Conservation (phyloP, 2,329 filamentous ascomycete genomes). For the Thelonectria olida region DNA sequence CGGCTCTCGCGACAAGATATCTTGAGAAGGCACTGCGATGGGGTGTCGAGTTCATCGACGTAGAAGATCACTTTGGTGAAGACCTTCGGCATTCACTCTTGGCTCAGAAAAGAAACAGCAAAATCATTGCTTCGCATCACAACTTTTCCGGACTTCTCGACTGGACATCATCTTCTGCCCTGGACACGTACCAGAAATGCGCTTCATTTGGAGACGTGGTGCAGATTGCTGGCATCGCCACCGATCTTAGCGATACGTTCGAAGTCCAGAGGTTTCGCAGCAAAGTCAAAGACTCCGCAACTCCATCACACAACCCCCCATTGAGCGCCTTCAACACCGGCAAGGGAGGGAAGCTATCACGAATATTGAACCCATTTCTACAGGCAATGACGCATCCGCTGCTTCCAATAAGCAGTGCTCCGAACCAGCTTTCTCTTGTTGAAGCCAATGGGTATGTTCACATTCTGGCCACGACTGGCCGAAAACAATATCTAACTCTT, state of each 20-base stretch:
- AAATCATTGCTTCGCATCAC: constrained; percentile 23
- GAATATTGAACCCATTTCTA: constrained; percentile 24
- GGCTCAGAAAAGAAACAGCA: constrained; percentile 1
- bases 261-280: constrained; percentile 18
- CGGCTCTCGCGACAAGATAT: constrained; percentile 1
- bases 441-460: constrained; percentile 23
- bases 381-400: constrained; percentile 23
- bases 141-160: constrained; percentile 19
- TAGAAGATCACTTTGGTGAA: constrained; percentile 13
- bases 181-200: constrained; percentile 4
- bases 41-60: constrained; percentile 25
- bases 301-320: not conserved
- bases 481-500: not conserved
- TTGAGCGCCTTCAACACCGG: constrained; percentile 22
- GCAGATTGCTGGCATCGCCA: constrained; percentile 22
- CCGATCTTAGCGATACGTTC: constrained; percentile 15
- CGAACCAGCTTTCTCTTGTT: constrained; percentile 20
- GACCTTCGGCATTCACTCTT: constrained; percentile 3
- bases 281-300: not conserved
- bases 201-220: constrained; percentile 23
- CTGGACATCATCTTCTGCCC: constrained; percentile 9
- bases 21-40: constrained; percentile 9
- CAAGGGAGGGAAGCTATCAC: constrained; percentile 16
- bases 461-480: accelerated
- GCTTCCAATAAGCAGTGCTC: constrained; percentile 20